Evolutionary conservation across 345 rosid genomes (phyloP).

Genomic region (Chamaenerion angustifolium): DNA sequence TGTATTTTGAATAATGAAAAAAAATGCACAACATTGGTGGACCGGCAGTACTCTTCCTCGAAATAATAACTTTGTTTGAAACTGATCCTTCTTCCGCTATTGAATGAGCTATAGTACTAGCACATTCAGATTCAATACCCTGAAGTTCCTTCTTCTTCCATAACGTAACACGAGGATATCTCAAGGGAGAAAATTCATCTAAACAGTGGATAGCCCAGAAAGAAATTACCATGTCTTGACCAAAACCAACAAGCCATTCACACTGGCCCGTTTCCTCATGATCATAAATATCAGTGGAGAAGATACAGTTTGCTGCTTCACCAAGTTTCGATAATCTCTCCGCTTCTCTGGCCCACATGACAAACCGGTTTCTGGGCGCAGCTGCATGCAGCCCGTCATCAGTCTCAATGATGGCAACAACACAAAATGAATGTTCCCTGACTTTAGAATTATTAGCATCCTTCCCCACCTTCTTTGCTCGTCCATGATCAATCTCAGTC

Average conservation of each 20-base stretch:
- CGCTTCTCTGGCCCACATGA: conserved; percentile 57
- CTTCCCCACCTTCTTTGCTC: conserved; percentile 34
- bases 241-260: conserved; percentile 85
- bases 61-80: conserved; percentile 41
- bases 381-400: conserved; percentile 41
- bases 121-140: conserved; percentile 20
- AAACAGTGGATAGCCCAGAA: conserved; percentile 90
- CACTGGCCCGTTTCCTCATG: conserved; percentile 38
- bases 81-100: conserved; percentile 19
- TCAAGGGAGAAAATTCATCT: conserved; percentile 63
- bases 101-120: conserved; percentile 17
- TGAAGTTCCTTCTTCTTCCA: conserved; percentile 49
- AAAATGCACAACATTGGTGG: conserved; percentile 51
- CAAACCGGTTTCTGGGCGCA: conserved; percentile 35
- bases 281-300: conserved; percentile 20
- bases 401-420: conserved; percentile 69
- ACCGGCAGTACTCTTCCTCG: conserved; percentile 38
- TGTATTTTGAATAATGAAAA: conserved; percentile 35
- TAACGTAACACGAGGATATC: conserved; percentile 58
- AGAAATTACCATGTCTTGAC: conserved; percentile 48
- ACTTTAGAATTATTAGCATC: conserved; percentile 31
- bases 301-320: conserved; percentile 27
- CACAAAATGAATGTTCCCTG: conserved; percentile 29
- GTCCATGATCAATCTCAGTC: conserved; percentile 61
- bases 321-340: conserved; percentile 30